Evolutionary conservation across 768 basidiomycete genomes (phyloP).

Genomic region (Candolleomyces eurysporus): DNA sequence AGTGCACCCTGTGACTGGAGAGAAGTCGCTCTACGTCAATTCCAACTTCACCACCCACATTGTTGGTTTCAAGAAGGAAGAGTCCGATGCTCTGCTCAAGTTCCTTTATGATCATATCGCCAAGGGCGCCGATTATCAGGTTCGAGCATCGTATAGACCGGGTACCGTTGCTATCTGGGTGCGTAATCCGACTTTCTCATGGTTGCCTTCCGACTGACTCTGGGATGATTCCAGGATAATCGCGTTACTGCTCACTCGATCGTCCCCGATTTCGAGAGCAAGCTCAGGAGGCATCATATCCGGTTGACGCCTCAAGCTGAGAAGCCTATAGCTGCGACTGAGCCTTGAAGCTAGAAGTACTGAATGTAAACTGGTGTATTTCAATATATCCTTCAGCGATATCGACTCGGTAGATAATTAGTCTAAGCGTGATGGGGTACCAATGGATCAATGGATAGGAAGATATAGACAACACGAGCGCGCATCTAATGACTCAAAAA

Average conservation of each 20-base stretch:
- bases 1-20: conserved; percentile 26
- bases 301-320: conserved; percentile 50
- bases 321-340: conserved; percentile 19
- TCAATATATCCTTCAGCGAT: no score
- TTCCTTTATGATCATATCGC: conserved; percentile 24
- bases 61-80: conserved; percentile 24
- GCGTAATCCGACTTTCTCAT: background rate
- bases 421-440: no score
- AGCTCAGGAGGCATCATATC: conserved; percentile 41
- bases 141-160: conserved; percentile 22
- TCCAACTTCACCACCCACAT: conserved; percentile 25
- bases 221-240: conserved; percentile 35
- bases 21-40: conserved; percentile 25
- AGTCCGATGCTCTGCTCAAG: conserved; percentile 19
- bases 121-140: conserved; percentile 23
- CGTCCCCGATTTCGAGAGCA: conserved; percentile 35
- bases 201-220: no score
- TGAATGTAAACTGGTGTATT: no score
- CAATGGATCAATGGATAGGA: no score
- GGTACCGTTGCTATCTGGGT: conserved; percentile 17
- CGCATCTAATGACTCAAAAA: no score
- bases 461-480: no score
- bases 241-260: conserved; percentile 48
- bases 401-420: no score
- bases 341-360: no score